Evolutionary conservation across 768 basidiomycete genomes (phyloP), one percentile per base, ranked within the genome.

Genomic region (Leucocoprinus birnbaumii): DNA sequence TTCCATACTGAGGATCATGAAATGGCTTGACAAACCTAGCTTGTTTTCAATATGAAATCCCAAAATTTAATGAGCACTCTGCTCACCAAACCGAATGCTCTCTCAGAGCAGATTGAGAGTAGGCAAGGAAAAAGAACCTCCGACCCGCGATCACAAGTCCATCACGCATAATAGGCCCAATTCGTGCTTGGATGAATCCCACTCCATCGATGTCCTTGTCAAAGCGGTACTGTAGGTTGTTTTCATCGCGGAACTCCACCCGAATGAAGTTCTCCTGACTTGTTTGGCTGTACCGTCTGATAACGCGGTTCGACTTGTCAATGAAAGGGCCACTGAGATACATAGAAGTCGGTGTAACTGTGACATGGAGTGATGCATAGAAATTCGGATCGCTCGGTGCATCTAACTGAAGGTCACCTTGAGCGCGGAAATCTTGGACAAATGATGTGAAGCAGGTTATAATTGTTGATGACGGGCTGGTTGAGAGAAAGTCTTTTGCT

Each of bases 91-190:
- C 80, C 14, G 80, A 68, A 57, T 83, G 82, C 47, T 84, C 80
- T 58, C 83, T 86, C 24, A 89, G 68, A 0, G 87, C 84, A 2
- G 87, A 88, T 60, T 83, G 84, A 0, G 86, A 87, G 66, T 88
- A 89, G 0, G 83, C 87, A 13, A 90, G 72, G 62, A 87, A 88
- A 0, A 74, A 59, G 60, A 87, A 89, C 9, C 63, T 63, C 40
- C 80, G 73, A 0, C 80, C 78, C 2, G 79, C 84, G 24, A 90
- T 73, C 3, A 44, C 62, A 18, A 88, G 61, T 0, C 83, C 83
- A 0, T 72, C 53, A 9, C 75, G 64, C 34, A 82, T 62, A 38
- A 74, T 61, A 6, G 69, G 63, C 1, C 80, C 79, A 9, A 85
- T 71, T 41, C 84, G 74, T 6, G 62, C 53, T 19, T 67, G 62